These are phyloP conservation scores for Solanum hybrid DNA, from an alignment of 305 asterid genomes.

Conservation along the genomic window DNA sequence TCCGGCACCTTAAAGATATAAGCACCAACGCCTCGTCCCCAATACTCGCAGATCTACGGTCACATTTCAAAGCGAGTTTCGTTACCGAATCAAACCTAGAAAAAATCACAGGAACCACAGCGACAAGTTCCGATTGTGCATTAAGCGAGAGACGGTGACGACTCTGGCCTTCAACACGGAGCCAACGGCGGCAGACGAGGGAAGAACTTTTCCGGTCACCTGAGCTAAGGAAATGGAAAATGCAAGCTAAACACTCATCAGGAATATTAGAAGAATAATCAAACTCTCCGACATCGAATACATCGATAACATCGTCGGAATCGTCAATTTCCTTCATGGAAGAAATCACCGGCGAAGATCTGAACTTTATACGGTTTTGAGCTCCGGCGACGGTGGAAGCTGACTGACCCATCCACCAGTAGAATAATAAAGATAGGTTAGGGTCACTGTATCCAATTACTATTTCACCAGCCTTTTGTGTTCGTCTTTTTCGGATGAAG, in stretches of 20 bases:
- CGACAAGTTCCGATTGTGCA: slow-evolving; percentile 39
- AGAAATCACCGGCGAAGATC: slow-evolving; percentile 27
- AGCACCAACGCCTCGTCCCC: slow-evolving; percentile 42
- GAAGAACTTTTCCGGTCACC: slow-evolving; percentile 62
- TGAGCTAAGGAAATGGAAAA: slow-evolving; percentile 52
- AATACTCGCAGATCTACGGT: slow-evolving; percentile 72
- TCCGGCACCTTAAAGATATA: slow-evolving; percentile 42
- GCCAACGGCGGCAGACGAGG: slow-evolving; percentile 68
- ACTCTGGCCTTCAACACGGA: slow-evolving; percentile 62
- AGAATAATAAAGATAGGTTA: neutral
- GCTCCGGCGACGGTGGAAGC: slow-evolving; percentile 37
- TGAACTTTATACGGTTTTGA: slow-evolving; percentile 14
- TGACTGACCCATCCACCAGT: slow-evolving; percentile 53
- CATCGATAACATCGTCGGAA: slow-evolving; percentile 4
- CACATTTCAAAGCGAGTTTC: slow-evolving; percentile 72
- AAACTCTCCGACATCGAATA: slow-evolving; percentile 4
- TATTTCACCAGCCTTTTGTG: neutral
- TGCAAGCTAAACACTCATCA: slow-evolving; percentile 54
- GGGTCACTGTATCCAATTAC: neutral
- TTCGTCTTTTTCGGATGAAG: neutral
- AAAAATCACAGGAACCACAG: slow-evolving; percentile 26
- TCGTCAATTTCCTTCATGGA: neutral
- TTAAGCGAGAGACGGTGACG: slow-evolving; percentile 67
- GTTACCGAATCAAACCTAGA: slow-evolving; percentile 57
- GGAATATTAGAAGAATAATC: slow-evolving; percentile 46